Evolutionary conservation across 257 asterid species (phyloP).

Genomic region (Solanum sparsipilum): DNA sequence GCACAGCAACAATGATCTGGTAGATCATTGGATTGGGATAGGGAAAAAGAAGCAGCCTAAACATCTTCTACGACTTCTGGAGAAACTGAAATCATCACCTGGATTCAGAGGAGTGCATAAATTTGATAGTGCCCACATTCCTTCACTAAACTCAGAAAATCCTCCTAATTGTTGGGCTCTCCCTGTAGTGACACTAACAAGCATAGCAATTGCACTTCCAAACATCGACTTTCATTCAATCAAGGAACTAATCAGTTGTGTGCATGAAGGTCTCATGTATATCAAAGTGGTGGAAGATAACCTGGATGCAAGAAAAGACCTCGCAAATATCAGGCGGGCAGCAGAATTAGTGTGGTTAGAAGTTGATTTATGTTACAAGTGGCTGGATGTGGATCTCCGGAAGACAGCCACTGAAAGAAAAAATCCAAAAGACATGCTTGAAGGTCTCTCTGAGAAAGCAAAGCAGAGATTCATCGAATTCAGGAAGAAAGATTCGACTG

Average conservation of each 20-base stretch:
- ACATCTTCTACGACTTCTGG: constrained; percentile 32
- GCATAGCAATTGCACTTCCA: constrained; percentile 61
- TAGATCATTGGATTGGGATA: constrained; percentile 45
- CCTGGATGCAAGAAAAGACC: constrained; percentile 25
- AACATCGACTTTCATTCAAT: constrained; percentile 7
- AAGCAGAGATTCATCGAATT: constrained; percentile 35
- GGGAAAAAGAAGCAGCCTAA: constrained; percentile 55
- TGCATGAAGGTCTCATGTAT: constrained; percentile 44
- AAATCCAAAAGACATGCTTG: constrained; percentile 29
- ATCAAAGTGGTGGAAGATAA: constrained; percentile 38
- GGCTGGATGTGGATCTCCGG: constrained; percentile 61
- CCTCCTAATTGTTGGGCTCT: constrained; percentile 89
- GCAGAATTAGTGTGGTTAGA: constrained; percentile 54
- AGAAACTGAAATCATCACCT: constrained; percentile 25
- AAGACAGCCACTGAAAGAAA: constrained; percentile 21
- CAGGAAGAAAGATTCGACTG: constrained; percentile 12
- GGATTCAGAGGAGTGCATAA: constrained; percentile 47
- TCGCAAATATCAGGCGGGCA: constrained; percentile 45
- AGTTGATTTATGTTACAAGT: constrained; percentile 53
- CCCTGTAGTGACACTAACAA: constrained; percentile 67
- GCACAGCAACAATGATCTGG: constrained; percentile 34
- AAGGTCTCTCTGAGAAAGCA: constrained; percentile 44
- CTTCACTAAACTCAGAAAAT: constrained; percentile 39
- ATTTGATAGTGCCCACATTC: constrained; percentile 46
- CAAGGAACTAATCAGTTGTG: constrained; percentile 34